Evolutionary conservation across 2,329 filamentous ascomycete genomes (phyloP), one percentile per base, ranked within the genome.

Genomic region (Pseudogymnoascus sp.): DNA sequence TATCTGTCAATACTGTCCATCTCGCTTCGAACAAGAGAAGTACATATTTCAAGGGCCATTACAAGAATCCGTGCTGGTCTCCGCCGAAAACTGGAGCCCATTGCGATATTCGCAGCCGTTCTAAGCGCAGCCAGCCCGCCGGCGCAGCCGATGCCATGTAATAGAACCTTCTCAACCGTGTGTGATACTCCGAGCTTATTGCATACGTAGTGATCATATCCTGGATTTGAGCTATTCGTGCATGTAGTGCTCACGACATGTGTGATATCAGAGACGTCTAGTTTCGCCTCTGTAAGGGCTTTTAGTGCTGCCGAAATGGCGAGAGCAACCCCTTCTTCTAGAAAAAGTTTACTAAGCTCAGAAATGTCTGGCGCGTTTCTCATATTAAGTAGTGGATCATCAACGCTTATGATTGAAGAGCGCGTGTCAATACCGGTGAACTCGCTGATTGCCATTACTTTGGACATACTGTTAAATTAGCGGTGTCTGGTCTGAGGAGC

Each of bases 201-300:
- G 59, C 79, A 79, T 22, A 88, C 82, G 64, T 77, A 86, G 70
- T 87, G 83, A 65, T 88, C 86, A 68, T 84, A 88, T 1, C 85
- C 85, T 0, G 85, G 85, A 69, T 88, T 88, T 14, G 84, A 84
- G 64, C 83, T 86, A 69, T 88, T 83, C 7, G 85, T 89, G 69
- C 86, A 88, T 4, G 85, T 88, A 0, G 84, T 86, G 22, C 84
- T 81, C 7, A 89, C 84, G 39, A 87, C 77, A 67, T 89, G 86
- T 2, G 85, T 89, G 64, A 89, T 84, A 59, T 84, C 74, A 2
- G 69, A 68, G 0, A 78, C 69, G 41, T 78, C 75, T 41, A 85
- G 70, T 14, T 75, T 74, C 4, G 83, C 81, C 69, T 85, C 82
- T 6, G 74, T 72, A 8, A 85, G 74, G 4, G 83, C 83, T 69